Evolutionary conservation across 2,329 filamentous ascomycete species (phyloP).

Genomic region (Aspergillus latus): DNA sequence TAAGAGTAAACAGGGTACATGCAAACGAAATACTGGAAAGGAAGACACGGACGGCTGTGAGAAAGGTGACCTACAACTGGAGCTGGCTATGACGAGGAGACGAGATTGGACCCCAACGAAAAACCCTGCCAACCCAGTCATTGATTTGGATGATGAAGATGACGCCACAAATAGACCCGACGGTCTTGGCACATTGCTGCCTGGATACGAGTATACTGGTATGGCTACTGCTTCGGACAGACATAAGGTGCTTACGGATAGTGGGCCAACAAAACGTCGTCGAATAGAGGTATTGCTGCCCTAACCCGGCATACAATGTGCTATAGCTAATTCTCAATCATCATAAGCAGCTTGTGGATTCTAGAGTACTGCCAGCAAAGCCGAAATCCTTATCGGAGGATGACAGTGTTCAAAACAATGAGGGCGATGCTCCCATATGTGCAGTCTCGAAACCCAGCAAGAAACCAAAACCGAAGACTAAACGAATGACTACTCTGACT

Average conservation of each 20-base stretch:
- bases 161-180: not conserved
- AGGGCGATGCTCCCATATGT: slow-evolving; percentile 16
- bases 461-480: slow-evolving; percentile 56
- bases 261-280: slow-evolving; percentile 38
- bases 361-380: slow-evolving; percentile 18
- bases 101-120: slow-evolving; percentile 68
- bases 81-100: slow-evolving; percentile 56
- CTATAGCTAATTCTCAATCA: slow-evolving; percentile 6
- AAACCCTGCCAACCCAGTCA: slow-evolving; percentile 34
- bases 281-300: slow-evolving; percentile 36
- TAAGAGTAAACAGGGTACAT: not conserved
- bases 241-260: slow-evolving; percentile 18
- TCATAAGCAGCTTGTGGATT: slow-evolving; percentile 27
- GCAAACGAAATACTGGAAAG: slow-evolving; percentile 6
- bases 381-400: slow-evolving; percentile 5
- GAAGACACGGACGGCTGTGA: slow-evolving; percentile 21
- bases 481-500: slow-evolving; percentile 75
- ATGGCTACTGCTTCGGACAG: slow-evolving; percentile 16
- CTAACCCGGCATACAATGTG: not conserved
- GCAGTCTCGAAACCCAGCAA: slow-evolving; percentile 20
- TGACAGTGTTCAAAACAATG: slow-evolving; percentile 15
- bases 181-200: slow-evolving; percentile 39
- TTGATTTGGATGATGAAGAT: slow-evolving; percentile 18
- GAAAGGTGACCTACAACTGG: slow-evolving; percentile 31
- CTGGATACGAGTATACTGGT: slow-evolving; percentile 42